Evolutionary conservation across 305 asterid genomes (phyloP), one percentile per base, ranked within the genome.

Genomic region (Fraxinus sp.): DNA sequence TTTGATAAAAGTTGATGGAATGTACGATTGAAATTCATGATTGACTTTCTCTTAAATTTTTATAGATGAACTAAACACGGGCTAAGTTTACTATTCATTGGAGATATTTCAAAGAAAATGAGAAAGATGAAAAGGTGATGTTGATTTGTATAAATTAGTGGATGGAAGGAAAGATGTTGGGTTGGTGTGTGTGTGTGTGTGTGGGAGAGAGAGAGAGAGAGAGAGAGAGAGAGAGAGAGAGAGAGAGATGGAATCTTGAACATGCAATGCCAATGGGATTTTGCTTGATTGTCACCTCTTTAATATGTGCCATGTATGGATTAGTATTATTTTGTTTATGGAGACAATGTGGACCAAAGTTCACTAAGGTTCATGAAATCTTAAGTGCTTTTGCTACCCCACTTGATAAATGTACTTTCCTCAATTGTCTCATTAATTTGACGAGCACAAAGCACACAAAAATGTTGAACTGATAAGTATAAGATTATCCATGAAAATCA

Each of bases 321-420:
- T 76, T 84, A 57, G 20, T 24, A 76, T 57, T 66, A 62, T 73
- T 79, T 30, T 78, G 62, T 77, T 78, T 7, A 5, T 36, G 81
- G 79, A 78, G 85, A 75, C 59, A 24, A 59, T 84, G 89, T 85
- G 91, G 86, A 82, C 85, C 91, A 84, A 79, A 86, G 74, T 85
- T 79, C 82, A 79, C 81, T 79, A 66, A 41, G 49, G 78, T 7
- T 71, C 52, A 41, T 73, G 7, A 37, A 76, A 74, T 81, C 46
- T 66, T 55, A 22, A 89, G 91, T 92, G 96, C 87, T 83, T 86
- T 88, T 86, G 83, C 57, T 78, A 79, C 90, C 93, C 97, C 91
- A 90, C 92, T 32, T 68, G n/a, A 18, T 22, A 84, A 86, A 79
- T 49, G n/a, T 44, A 44, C n/a, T 78, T 88, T 46, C 73, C 37